These are phyloP conservation scores for Exobasidium rhododendri DNA, from an alignment of 1,284 basidiomycete genomes.

Conservation along the genomic window DNA sequence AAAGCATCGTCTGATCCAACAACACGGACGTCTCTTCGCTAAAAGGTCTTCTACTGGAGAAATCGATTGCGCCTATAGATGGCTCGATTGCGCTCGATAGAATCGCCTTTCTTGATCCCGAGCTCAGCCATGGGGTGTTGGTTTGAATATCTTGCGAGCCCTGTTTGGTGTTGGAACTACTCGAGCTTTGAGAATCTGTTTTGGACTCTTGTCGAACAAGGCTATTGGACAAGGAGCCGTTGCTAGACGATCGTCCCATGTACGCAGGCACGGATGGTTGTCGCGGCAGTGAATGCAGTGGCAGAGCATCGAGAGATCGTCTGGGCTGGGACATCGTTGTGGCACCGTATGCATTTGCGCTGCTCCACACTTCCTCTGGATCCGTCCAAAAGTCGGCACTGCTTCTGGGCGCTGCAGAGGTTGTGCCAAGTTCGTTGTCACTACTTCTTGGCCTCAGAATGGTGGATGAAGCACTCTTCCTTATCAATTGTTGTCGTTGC, in stretches of 20 bases:
- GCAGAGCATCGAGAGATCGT: not conserved
- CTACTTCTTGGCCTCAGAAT: not conserved
- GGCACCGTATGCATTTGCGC: slow-evolving; percentile 15
- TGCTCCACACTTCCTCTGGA: slow-evolving; percentile 8
- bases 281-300: not conserved
- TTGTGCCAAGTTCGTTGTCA: not conserved
- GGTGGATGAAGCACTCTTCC: not conserved
- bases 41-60: not conserved
- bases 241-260: too few relatives aligned
- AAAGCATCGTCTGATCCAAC: too few relatives aligned
- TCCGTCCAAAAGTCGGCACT: not conserved
- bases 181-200: not conserved
- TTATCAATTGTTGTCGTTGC: not conserved
- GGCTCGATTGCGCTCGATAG: slow-evolving; percentile 1
- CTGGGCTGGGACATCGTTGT: not conserved
- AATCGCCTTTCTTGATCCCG: slow-evolving; percentile 8
- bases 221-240: not conserved
- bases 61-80: not conserved
- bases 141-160: not conserved
- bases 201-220: not conserved
- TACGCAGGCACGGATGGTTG: not conserved
- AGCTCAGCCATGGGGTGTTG: slow-evolving; percentile 1
- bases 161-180: not conserved
- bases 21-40: not conserved
- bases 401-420: not conserved